A percentile compares a stretch with the other conserved stretches of the same genome.
phyloP scores from a whole-genome alignment of 768 basidiomycete genomes.

The Lactarius vividus region DNA sequence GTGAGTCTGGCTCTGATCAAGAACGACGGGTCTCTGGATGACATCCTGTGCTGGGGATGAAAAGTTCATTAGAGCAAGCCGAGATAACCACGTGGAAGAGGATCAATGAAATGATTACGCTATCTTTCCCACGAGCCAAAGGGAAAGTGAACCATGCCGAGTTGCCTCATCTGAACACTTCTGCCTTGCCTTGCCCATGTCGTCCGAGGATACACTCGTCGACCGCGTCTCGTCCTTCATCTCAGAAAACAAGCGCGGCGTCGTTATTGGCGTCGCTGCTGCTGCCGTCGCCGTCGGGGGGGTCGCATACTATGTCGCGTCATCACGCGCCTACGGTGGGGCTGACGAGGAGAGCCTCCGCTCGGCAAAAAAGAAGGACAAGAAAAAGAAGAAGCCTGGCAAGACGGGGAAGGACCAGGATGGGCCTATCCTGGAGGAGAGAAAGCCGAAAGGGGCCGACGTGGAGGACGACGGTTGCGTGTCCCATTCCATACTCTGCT shows the following conservation, averaged over 20 bases:
- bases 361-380: constrained; percentile 48
- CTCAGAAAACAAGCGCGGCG: constrained; percentile 73
- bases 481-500: background rate
- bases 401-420: constrained; percentile 55
- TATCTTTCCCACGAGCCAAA: constrained; percentile 10
- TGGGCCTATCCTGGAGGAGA: constrained; percentile 81
- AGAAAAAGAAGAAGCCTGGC: constrained; percentile 46
- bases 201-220: constrained; percentile 40
- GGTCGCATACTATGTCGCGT: constrained; percentile 71
- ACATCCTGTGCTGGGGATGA: constrained; percentile 61
- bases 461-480: constrained; percentile 30
- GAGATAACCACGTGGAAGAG: constrained; percentile 13
- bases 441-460: constrained; percentile 43
- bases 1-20: constrained; percentile 42
- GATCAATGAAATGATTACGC: background rate
- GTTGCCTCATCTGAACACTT: background rate
- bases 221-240: constrained; percentile 70
- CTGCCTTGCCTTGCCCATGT: constrained; percentile 30
- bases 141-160: background rate
- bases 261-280: constrained; percentile 69
- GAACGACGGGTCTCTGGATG: constrained; percentile 53
- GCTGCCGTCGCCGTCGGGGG: constrained; percentile 70
- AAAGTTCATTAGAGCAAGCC: constrained; percentile 36
- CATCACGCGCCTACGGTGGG: constrained; percentile 42
- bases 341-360: constrained; percentile 25